A percentile compares a stretch with the other conserved stretches of the same genome.
phyloP scores from a whole-genome alignment of 208 protist species.

The Crithidia thermophila region DNA sequence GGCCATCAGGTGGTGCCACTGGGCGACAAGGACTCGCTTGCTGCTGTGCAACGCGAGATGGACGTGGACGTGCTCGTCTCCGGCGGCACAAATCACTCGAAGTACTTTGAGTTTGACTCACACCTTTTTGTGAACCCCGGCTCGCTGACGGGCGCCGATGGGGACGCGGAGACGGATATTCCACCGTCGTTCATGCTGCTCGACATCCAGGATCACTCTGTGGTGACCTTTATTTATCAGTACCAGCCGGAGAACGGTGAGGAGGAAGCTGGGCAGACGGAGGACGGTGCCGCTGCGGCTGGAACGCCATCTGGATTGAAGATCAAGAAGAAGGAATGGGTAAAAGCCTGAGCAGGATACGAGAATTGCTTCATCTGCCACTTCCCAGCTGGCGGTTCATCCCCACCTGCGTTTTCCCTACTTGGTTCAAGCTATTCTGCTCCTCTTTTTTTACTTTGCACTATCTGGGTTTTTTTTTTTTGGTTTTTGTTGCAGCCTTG shows the following conservation, averaged over 20 bases:
- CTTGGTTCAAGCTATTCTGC: too few species aligned
- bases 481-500: not conserved
- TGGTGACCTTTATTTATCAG: conserved; percentile 79
- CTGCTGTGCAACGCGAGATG: conserved; percentile 95
- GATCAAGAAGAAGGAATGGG: conserved; percentile 84
- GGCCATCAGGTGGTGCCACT: conserved; percentile 97
- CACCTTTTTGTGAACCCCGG: conserved; percentile 99
- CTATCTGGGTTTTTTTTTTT: conserved; percentile 22
- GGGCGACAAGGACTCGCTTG: conserved; percentile 95
- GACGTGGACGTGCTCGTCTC: conserved; percentile 98
- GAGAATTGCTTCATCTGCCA: too few species aligned
- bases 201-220: conserved; percentile 92
- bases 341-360: conserved; percentile 35
- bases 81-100: conserved; percentile 94
- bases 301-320: conserved; percentile 28
- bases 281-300: conserved; percentile 23
- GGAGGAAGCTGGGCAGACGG: conserved; percentile 8
- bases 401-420: too few species aligned
- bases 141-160: conserved; percentile 98
- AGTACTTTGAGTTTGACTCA: conserved; percentile 94
- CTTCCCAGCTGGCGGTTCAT: too few species aligned
- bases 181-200: conserved; percentile 97
- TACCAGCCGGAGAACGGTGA: conserved; percentile 35
- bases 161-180: conserved; percentile 57
- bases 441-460: conserved; percentile 18